A percentile compares a stretch with the other conserved stretches of the same genome.
These are phyloP conservation scores for Lodderomyces margitis DNA, from an alignment of 1,139 yeast genomes.

Conservation along the genomic window DNA sequence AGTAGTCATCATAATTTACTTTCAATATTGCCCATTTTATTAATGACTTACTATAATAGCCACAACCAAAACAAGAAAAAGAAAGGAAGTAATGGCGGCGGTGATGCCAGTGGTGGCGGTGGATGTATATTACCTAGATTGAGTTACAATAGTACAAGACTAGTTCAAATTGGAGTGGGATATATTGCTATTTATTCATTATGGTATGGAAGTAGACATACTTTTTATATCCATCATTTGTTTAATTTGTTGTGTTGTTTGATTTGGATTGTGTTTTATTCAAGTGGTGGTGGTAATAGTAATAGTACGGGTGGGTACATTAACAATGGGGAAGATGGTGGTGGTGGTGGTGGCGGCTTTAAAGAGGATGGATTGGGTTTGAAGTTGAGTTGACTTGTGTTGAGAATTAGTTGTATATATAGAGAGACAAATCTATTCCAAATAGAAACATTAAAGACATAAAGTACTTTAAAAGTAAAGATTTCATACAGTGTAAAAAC, in stretches of 20 bases:
- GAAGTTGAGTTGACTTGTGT: slow-evolving; percentile 1
- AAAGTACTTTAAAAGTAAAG: too few species aligned
- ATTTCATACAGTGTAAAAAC: too few species aligned
- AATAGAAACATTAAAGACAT: too few species aligned
- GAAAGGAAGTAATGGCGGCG: background rate
- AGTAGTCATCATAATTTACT: slow-evolving; percentile 73
- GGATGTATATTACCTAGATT: background rate
- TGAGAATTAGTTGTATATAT: too few species aligned
- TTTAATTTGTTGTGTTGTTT: slow-evolving; percentile 56
- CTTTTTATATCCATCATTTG: slow-evolving; percentile 69
- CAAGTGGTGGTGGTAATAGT: too few species aligned
- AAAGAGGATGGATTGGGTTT: background rate
- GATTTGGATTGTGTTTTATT: slow-evolving; percentile 13
- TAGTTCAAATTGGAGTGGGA: slow-evolving; percentile 18
- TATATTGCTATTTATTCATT: slow-evolving; percentile 56
- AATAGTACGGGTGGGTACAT: background rate
- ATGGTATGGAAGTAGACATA: slow-evolving; percentile 64
- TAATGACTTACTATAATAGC: slow-evolving; percentile 50
- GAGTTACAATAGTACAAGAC: slow-evolving; percentile 16
- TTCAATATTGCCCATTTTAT: slow-evolving; percentile 62
- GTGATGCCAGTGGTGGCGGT: background rate
- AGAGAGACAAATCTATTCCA: too few species aligned
- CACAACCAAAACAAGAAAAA: slow-evolving; percentile 4
- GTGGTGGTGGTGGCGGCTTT: background rate
- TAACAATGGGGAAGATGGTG: background rate